Conservation (phyloP, 2,329 filamentous ascomycete genomes). For the Fusarium lateritium region DNA sequence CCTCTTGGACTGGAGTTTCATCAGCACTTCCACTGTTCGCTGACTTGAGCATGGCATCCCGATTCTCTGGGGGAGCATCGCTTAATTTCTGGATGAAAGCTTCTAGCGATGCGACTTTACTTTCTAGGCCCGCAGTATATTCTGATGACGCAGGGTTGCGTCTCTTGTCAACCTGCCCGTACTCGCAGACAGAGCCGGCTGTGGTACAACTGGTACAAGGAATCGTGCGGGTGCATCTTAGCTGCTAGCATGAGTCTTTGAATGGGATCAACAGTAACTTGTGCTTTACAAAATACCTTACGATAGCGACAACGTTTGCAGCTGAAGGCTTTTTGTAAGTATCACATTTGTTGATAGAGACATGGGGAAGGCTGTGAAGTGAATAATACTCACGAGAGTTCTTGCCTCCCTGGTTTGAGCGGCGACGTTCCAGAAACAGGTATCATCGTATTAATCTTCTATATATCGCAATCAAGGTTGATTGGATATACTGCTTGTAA, state of each 20-base stretch:
- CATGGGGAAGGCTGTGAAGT: background rate
- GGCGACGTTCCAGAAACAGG: too few species aligned
- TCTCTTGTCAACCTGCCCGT: slow-evolving; percentile 9
- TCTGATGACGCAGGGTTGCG: slow-evolving; percentile 9
- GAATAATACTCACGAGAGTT: slow-evolving; percentile 2
- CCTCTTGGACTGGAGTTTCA: background rate
- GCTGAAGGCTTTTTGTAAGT: background rate
- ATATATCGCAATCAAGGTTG: too few species aligned
- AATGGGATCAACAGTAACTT: too few species aligned
- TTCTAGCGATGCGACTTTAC: background rate
- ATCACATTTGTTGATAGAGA: too few species aligned
- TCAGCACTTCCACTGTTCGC: too few species aligned
- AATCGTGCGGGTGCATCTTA: slow-evolving; percentile 12
- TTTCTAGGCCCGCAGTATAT: background rate
- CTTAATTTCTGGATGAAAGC: slow-evolving; percentile 1
- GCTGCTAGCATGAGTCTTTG: background rate
- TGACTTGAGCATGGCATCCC: slow-evolving; percentile 3
- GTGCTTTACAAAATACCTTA: too few species aligned
- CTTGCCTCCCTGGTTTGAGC: background rate
- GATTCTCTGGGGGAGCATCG: background rate
- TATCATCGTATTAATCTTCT: too few species aligned
- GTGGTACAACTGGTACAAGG: slow-evolving; percentile 1
- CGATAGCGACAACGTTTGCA: slow-evolving; percentile 18
- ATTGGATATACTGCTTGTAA: too few species aligned
- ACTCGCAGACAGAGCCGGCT: background rate